Evolutionary conservation across 805 yeast genomes (phyloP).

Genomic region (Yamadazyma nakazawae): DNA sequence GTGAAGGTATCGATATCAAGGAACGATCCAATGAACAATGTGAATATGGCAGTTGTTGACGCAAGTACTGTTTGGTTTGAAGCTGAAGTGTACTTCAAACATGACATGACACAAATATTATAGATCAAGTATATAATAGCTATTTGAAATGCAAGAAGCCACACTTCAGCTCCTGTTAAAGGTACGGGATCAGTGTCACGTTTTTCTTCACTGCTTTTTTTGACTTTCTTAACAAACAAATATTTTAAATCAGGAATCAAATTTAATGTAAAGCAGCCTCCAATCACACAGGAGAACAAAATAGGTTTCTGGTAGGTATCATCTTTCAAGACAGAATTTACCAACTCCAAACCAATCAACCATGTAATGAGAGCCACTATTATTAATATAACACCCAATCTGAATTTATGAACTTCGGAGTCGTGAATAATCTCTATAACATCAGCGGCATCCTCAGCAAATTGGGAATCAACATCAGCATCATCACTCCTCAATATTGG

Average conservation of each 20-base stretch:
- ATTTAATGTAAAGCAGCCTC: conserved; percentile 45
- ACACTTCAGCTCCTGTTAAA: conserved; percentile 27
- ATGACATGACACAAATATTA: conserved; percentile 39
- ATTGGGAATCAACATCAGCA: conserved; percentile 1
- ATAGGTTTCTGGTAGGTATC: conserved; percentile 48
- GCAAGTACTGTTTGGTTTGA: conserved; percentile 51
- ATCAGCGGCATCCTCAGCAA: conserved; percentile 16
- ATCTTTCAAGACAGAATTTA: conserved; percentile 47
- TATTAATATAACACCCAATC: conserved; percentile 42
- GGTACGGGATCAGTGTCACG: conserved; percentile 8
- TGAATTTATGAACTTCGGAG: conserved; percentile 41
- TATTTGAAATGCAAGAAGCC: conserved; percentile 35
- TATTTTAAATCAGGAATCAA: conserved; percentile 35
- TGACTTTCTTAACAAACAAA: conserved; percentile 1
- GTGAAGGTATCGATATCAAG: conserved; percentile 43
- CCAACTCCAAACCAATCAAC: conserved; percentile 48
- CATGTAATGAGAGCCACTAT: conserved; percentile 43
- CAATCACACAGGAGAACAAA: conserved; percentile 46
- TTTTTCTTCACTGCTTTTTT: conserved; percentile 7
- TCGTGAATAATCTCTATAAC: conserved; percentile 35
- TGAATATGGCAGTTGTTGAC: conserved; percentile 50
- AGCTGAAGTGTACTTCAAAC: conserved; percentile 49
- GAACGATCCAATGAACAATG: conserved; percentile 42
- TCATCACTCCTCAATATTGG: conserved; percentile 12
- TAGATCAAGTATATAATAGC: conserved; percentile 41